Evolutionary conservation across 768 basidiomycete genomes (phyloP), one percentile per base, ranked within the genome.

Genomic region (Mycena latifolia): DNA sequence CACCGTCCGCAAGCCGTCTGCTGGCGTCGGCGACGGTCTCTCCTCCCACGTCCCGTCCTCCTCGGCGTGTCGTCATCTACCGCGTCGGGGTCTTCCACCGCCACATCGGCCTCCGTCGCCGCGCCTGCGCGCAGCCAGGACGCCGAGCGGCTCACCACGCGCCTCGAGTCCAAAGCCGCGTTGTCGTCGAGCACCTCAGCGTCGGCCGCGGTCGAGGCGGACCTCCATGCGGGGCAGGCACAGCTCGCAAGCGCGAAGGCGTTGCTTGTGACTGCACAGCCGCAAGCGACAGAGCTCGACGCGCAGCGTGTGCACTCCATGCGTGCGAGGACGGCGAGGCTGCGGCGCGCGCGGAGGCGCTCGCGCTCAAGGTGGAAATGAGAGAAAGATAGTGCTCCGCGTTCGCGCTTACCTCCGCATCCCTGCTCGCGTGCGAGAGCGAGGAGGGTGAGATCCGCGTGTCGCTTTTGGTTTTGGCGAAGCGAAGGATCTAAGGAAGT

Each of bases 271-370:
- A 14, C 50, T 17, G 43, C 45, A 27, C 64, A 65, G 17, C 8
- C 56, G 28, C 64, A 65, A 29, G 31, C 46, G 14, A 35, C 48
- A 14, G 0, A 31, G 10, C 29, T 69, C 1, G 60, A 65, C 6
- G 15, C 48, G 27, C 63, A 69, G 35, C 43, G 20, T 17, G 41
- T 17, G 27, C 60, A 22, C 43, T 69, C 3, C 62, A 62, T 56
- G 86, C 85, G 9, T 84, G 85, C 11, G 92, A 93, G 64, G 91
- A 93, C 76, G 80, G 92, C 24, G 88, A 92, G 67, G 83, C 80
- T 29, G 76, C 92, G 64, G 87, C 85, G 73, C 85, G 87, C 73
- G 82, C 80, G 43, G 92, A 95, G 72, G 78, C 83, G 2, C 82
- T 86, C 45, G 92, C 94, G 72, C 73, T 89, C 6, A 81, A 84